Conservation (phyloP, 2,329 filamentous ascomycete genomes). For the Alternaria sp. region DNA sequence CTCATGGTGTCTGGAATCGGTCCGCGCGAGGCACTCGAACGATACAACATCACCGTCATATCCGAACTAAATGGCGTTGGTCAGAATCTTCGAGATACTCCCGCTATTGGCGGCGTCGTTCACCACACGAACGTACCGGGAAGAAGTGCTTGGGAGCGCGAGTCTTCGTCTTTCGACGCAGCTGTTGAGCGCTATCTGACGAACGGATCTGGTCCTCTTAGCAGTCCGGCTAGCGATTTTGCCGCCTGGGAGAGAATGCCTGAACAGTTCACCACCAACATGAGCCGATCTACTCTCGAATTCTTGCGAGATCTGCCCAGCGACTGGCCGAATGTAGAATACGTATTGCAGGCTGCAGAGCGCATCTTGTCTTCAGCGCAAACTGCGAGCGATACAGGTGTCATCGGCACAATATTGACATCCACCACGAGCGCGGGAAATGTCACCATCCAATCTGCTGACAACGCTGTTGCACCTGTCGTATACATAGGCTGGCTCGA, state of each 20-base stretch:
- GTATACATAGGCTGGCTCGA: constrained; percentile 12
- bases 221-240: constrained; percentile 16
- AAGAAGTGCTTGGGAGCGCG: constrained; percentile 12
- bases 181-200: constrained; percentile 8
- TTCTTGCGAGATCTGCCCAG: constrained; percentile 1
- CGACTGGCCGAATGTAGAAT: constrained; percentile 17
- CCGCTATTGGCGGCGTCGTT: constrained; percentile 7
- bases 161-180: constrained; percentile 6
- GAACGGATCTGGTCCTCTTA: constrained; percentile 15
- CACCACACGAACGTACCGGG: constrained; percentile 11
- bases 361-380: constrained; percentile 1
- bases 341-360: constrained; percentile 7
- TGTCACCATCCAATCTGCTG: constrained; percentile 12
- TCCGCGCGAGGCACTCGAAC: constrained; percentile 9
- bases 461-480: constrained; percentile 7
- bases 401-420: constrained; percentile 10
- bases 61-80: constrained; percentile 13
- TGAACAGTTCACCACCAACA: constrained; percentile 5
- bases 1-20: constrained; percentile 18
- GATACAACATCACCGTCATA: constrained; percentile 10
- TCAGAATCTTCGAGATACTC: constrained; percentile 13
- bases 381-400: constrained; percentile 9
- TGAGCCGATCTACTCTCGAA: constrained; percentile 13
- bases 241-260: constrained; percentile 12
- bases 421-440: constrained; percentile 14